phyloP scores from a whole-genome alignment of 2,329 filamentous ascomycete species.

The Orbilia quercus region DNA sequence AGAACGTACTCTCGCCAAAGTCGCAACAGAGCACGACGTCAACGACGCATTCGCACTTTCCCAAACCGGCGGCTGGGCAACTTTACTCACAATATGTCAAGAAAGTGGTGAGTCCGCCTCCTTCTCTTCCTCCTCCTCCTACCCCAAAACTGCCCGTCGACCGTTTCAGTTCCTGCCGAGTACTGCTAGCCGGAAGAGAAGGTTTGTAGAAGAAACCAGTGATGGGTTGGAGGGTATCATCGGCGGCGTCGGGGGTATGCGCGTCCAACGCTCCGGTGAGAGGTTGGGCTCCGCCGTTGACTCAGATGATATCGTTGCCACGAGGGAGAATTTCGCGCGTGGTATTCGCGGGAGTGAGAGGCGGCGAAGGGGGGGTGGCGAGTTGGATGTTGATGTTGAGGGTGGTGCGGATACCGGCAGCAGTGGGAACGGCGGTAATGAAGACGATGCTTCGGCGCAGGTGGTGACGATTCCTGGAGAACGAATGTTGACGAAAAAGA shows the following conservation, averaged over 20 bases:
- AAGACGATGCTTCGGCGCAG: conserved; percentile 7
- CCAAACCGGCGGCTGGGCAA: conserved; percentile 92
- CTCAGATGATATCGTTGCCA: neutral
- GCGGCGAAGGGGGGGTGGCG: conserved; percentile 2
- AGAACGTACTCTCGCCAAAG: conserved; percentile 83
- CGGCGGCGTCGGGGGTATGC: conserved; percentile 23
- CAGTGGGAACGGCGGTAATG: conserved; percentile 4
- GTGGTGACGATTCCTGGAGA: conserved; percentile 46
- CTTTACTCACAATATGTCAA: conserved; percentile 89
- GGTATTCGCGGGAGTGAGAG: conserved; percentile 9
- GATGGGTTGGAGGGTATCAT: conserved; percentile 14
- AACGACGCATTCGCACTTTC: conserved; percentile 84
- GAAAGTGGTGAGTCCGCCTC: conserved; percentile 88
- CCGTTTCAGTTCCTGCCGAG: conserved; percentile 54
- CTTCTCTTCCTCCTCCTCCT: conserved; percentile 56
- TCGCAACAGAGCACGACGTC: conserved; percentile 82
- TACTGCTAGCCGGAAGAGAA: conserved; percentile 55
- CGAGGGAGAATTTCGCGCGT: neutral
- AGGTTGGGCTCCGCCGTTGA: conserved; percentile 15
- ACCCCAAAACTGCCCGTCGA: conserved; percentile 34
- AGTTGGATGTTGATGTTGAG: no score
- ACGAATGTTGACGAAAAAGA: conserved; percentile 60
- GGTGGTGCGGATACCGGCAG: neutral
- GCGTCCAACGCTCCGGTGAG: conserved; percentile 33
- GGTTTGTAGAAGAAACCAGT: conserved; percentile 39